A percentile compares a stretch with the other conserved stretches of the same genome.
These are phyloP conservation scores for Cladosporium velox DNA, from an alignment of 2,329 filamentous ascomycete genomes.

Conservation along the genomic window DNA sequence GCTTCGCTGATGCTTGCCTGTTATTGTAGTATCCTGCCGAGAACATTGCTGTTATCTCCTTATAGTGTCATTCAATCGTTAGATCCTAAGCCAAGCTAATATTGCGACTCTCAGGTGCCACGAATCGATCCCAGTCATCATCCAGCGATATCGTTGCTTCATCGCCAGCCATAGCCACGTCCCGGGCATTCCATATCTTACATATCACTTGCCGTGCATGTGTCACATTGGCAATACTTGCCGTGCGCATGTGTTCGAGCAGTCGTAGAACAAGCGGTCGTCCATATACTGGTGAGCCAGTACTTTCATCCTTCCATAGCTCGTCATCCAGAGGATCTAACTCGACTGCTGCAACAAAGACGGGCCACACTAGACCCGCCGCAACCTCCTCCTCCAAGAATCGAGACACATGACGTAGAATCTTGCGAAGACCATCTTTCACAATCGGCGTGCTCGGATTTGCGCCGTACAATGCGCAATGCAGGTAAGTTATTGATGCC, in stretches of 20 bases:
- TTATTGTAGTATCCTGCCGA: background rate
- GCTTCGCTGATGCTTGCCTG: background rate
- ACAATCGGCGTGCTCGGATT: constrained; percentile 42
- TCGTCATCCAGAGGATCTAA: constrained; percentile 41
- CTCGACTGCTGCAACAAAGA: constrained; percentile 49
- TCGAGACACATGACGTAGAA: constrained; percentile 40
- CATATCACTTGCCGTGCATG: constrained; percentile 50
- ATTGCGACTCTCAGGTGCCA: constrained; percentile 45
- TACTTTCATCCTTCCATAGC: constrained; percentile 33
- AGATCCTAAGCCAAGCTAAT: constrained; percentile 44
- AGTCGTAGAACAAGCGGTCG: constrained; percentile 44
- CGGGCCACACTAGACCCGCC: constrained; percentile 45
- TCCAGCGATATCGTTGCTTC: constrained; percentile 20
- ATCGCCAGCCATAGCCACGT: constrained; percentile 33
- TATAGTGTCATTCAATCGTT: background rate
- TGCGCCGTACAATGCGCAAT: constrained; percentile 49
- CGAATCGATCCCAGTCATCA: constrained; percentile 48
- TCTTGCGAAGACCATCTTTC: constrained; percentile 33
- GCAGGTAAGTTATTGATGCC: constrained; percentile 49
- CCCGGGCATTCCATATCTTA: constrained; percentile 51
- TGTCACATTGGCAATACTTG: constrained; percentile 46
- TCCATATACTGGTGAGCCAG: constrained; percentile 34
- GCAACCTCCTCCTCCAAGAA: constrained; percentile 39
- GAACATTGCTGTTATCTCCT: background rate
- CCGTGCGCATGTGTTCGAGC: constrained; percentile 44